These are phyloP conservation scores for Effrenium voratum DNA, from an alignment of 73 alveolate genomes.

Conservation along the genomic window DNA sequence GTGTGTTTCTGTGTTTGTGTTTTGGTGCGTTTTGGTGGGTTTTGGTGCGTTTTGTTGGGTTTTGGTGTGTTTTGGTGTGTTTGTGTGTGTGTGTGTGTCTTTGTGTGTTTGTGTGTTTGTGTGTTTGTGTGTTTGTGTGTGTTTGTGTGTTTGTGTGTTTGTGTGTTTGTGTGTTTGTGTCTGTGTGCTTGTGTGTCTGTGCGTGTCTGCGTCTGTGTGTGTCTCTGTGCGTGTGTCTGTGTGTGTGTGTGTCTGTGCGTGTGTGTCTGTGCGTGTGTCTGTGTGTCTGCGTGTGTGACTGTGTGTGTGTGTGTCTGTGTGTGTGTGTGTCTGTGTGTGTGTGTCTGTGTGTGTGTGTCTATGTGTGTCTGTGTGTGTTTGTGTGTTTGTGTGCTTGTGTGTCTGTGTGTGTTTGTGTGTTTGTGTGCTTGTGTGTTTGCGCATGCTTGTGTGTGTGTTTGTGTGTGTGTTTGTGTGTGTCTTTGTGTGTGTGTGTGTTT, in stretches of 20 bases:
- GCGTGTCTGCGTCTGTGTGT: constrained; percentile 51
- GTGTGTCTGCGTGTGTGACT: constrained; percentile 45
- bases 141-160: constrained; percentile 50
- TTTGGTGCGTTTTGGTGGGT: constrained; percentile 16
- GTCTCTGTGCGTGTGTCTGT: constrained; percentile 43
- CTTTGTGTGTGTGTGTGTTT: constrained; percentile 32
- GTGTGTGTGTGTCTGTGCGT: constrained; percentile 51
- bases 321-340: not conserved
- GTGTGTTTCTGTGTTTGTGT: constrained; percentile 27
- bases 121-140: constrained; percentile 52
- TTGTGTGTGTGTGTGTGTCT: constrained; percentile 12
- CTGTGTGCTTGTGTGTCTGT: constrained; percentile 50
- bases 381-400: constrained; percentile 36
- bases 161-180: constrained; percentile 55
- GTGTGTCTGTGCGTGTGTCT: constrained; percentile 46
- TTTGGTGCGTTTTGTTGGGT: constrained; percentile 2
- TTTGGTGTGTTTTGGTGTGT: constrained; percentile 12
- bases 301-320: constrained; percentile 51
- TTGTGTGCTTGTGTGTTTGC: not conserved
- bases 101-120: constrained; percentile 13
- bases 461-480: constrained; percentile 30
- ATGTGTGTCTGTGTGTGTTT: constrained; percentile 14
- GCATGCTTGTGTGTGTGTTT: not conserved
- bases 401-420: constrained; percentile 40
- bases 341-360: not conserved